These are phyloP conservation scores for Xylaria sp. DNA, from an alignment of 2,329 filamentous ascomycete genomes.

Conservation along the genomic window DNA sequence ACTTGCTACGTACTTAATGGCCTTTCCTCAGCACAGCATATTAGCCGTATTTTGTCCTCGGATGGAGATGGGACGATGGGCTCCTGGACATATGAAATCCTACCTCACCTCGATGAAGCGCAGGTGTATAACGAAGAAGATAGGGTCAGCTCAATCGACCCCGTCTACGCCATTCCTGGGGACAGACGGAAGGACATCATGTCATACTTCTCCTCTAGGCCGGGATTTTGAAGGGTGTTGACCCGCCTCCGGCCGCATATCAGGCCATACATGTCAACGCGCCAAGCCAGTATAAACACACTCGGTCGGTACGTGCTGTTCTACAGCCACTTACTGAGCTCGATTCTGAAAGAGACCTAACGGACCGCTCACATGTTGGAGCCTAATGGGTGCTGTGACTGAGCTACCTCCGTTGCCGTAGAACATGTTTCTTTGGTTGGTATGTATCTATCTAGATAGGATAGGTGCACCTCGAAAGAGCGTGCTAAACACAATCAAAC, in stretches of 20 bases:
- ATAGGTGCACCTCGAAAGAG: slow-evolving; percentile 26
- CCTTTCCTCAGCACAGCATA: slow-evolving; percentile 80
- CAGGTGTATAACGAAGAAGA: slow-evolving; percentile 75
- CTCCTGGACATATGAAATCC: slow-evolving; percentile 46
- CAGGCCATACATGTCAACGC: slow-evolving; percentile 39
- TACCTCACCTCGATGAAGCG: slow-evolving; percentile 57
- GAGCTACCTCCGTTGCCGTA: slow-evolving; percentile 28
- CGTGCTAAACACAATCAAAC: slow-evolving; percentile 27
- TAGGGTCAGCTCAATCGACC: slow-evolving; percentile 73
- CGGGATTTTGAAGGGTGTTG: slow-evolving; percentile 54
- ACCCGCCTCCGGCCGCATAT: slow-evolving; percentile 44
- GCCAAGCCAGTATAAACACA: slow-evolving; percentile 40
- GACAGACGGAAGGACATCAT: slow-evolving; percentile 68
- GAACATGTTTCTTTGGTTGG: slow-evolving; percentile 25
- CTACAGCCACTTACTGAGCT: slow-evolving; percentile 16
- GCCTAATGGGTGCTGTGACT: slow-evolving; percentile 4
- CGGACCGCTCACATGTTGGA: slow-evolving; percentile 30
- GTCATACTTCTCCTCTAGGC: slow-evolving; percentile 66
- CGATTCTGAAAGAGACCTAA: slow-evolving; percentile 13
- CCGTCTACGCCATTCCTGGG: slow-evolving; percentile 83
- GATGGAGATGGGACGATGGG: slow-evolving; percentile 50
- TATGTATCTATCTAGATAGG: slow-evolving; percentile 26
- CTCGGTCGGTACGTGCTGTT: slow-evolving; percentile 31
- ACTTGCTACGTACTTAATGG: slow-evolving; percentile 90
- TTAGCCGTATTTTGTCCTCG: slow-evolving; percentile 46